These are phyloP conservation scores for Physcomitrium patens DNA, from an alignment of 225 moss, liverwort and hornwort species.

Conservation along the genomic window DNA sequence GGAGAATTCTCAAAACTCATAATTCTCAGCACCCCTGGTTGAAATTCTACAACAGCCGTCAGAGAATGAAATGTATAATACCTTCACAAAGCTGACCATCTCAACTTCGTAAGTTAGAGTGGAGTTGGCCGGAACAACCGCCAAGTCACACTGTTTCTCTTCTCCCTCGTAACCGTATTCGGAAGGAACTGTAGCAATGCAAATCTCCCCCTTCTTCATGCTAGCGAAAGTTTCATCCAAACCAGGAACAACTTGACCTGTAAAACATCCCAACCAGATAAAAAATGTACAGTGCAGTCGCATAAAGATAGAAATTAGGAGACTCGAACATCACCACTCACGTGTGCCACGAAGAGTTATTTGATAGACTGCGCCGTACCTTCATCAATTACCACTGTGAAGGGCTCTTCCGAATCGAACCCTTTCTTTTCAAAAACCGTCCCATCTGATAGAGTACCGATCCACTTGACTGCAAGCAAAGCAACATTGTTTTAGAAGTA, in stretches of 20 bases:
- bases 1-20: slow-evolving; percentile 21
- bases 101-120: slow-evolving; percentile 78
- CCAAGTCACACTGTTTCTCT: slow-evolving; percentile 61
- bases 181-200: slow-evolving; percentile 60
- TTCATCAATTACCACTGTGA: slow-evolving; percentile 76
- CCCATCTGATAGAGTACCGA: slow-evolving; percentile 71
- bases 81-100: slow-evolving; percentile 80
- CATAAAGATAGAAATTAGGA: too few relatives aligned
- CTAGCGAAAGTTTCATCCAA: slow-evolving; percentile 71
- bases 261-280: slow-evolving; percentile 23
- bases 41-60: slow-evolving; percentile 17
- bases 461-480: slow-evolving; percentile 73
- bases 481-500: slow-evolving; percentile 28
- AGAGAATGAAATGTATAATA: slow-evolving; percentile 22
- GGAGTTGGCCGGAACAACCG: slow-evolving; percentile 78
- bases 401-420: slow-evolving; percentile 57
- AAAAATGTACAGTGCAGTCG: background rate
- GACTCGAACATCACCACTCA: background rate
- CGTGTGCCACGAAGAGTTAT: background rate
- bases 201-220: slow-evolving; percentile 88
- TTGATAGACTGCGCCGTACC: slow-evolving; percentile 42
- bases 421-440: slow-evolving; percentile 88
- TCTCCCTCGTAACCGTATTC: slow-evolving; percentile 73
- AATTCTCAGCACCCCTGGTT: slow-evolving; percentile 15
- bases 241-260: slow-evolving; percentile 83